Evolutionary conservation across 2,329 filamentous ascomycete species (phyloP).

Genomic region (Cercospora brassicicola): DNA sequence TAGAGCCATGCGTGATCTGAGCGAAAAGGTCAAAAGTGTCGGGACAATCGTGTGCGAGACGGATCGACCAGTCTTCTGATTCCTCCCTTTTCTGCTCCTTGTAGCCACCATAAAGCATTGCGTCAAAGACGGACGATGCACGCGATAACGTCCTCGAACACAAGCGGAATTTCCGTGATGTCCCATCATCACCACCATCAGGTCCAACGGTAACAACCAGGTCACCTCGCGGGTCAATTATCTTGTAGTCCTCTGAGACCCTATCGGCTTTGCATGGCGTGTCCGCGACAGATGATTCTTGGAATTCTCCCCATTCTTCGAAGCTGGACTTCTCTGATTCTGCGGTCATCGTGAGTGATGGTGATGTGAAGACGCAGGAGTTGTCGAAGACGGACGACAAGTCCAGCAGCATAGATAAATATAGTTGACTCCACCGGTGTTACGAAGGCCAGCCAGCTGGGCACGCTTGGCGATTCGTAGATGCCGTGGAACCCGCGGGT

Average conservation of each 20-base stretch:
- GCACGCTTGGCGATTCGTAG: too few species aligned
- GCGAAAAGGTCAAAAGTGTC: constrained; percentile 27
- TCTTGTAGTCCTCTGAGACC: not conserved
- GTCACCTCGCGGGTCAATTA: not conserved
- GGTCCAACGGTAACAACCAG: not conserved
- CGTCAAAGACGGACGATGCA: constrained; percentile 2
- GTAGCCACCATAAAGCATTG: constrained; percentile 2
- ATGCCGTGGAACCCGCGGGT: too few species aligned
- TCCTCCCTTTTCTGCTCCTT: not conserved
- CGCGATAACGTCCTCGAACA: constrained; percentile 8
- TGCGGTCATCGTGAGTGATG: not conserved
- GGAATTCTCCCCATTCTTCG: not conserved
- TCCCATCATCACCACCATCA: not conserved
- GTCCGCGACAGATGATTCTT: not conserved
- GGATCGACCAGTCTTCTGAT: not conserved
- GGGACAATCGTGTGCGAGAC: constrained; percentile 1
- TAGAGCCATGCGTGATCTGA: constrained; percentile 46
- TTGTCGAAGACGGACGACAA: too few species aligned
- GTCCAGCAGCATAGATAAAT: too few species aligned
- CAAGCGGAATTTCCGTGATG: not conserved
- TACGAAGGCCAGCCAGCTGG: too few species aligned
- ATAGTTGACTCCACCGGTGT: too few species aligned
- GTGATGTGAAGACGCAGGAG: too few species aligned
- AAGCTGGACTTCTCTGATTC: not conserved
- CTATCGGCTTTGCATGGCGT: not conserved